phyloP scores from a whole-genome alignment of 2,329 filamentous ascomycete genomes.

The Xylaria polymorpha region DNA sequence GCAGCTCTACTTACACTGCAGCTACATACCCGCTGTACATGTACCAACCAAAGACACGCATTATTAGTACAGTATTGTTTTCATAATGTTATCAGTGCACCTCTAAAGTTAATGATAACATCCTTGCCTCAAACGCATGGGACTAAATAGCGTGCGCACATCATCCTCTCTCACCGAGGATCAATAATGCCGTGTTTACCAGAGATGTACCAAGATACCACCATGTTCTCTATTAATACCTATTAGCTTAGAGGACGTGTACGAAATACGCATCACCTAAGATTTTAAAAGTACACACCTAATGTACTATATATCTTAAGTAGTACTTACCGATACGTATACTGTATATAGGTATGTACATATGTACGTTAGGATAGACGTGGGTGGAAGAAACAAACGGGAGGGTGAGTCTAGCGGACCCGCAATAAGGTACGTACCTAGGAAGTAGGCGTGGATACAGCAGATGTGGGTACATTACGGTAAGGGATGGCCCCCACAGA shows the following conservation, averaged over 20 bases:
- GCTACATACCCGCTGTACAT: constrained; percentile 36
- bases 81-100: neutral
- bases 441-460: neutral
- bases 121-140: constrained; percentile 26
- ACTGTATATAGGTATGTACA: neutral
- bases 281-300: neutral
- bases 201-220: too few relatives aligned
- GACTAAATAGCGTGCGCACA: constrained; percentile 28
- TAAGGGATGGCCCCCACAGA: constrained; percentile 22
- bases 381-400: neutral
- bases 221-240: neutral
- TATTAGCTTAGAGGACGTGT: constrained; percentile 14
- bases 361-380: neutral
- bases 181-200: constrained; percentile 26
- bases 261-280: neutral
- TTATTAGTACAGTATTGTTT: constrained; percentile 4
- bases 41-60: constrained; percentile 19
- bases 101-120: constrained; percentile 4
- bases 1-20: constrained; percentile 20
- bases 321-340: neutral
- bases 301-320: too few relatives aligned
- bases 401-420: neutral
- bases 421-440: neutral
- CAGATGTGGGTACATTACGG: constrained; percentile 13
- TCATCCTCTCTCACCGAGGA: constrained; percentile 26